Conservation (phyloP, 129 eudicot species). For the Lactuca saligna region DNA sequence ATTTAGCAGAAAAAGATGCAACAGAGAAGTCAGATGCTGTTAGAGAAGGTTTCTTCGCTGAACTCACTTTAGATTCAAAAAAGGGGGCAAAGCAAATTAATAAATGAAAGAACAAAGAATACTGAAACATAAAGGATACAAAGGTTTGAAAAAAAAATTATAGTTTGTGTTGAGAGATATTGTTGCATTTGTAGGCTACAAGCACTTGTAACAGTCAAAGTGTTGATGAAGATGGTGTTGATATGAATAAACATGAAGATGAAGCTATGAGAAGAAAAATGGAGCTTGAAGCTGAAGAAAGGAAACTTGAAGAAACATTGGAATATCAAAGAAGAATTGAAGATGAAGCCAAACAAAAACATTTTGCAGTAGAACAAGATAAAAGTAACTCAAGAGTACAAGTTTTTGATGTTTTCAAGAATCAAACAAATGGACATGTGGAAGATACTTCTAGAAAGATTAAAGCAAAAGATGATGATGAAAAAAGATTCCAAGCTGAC, state of each 20-base stretch:
- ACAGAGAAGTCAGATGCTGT: constrained; percentile 99
- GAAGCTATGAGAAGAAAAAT: constrained; percentile 57
- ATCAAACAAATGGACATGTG: constrained; percentile 16
- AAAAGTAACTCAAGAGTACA: constrained; percentile 30
- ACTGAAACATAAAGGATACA: constrained; percentile 63
- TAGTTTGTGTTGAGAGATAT: neutral
- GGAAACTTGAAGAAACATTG: constrained; percentile 95
- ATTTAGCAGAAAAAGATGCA: constrained; percentile 98
- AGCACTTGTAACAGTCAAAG: constrained; percentile 38
- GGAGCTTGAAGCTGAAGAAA: constrained; percentile 96
- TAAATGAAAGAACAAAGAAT: constrained; percentile 72
- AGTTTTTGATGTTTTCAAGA: too few relatives aligned
- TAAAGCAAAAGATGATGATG: constrained; percentile 74
- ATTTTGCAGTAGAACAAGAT: constrained; percentile 74
- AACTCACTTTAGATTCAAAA: constrained; percentile 82
- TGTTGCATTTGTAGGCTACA: constrained; percentile 51
- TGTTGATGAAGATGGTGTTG: constrained; percentile 36
- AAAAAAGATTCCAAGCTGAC: constrained; percentile 92
- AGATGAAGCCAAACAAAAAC: constrained; percentile 89
- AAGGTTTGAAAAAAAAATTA: constrained; percentile 61
- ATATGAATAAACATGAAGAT: constrained; percentile 52
- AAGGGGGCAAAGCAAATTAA: constrained; percentile 57
- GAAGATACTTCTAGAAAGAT: constrained; percentile 19
- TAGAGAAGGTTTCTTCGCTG: constrained; percentile 95
- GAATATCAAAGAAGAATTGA: constrained; percentile 90